phyloP scores from a whole-genome alignment of 257 asterid species.

The Solanum chmielewskii region DNA sequence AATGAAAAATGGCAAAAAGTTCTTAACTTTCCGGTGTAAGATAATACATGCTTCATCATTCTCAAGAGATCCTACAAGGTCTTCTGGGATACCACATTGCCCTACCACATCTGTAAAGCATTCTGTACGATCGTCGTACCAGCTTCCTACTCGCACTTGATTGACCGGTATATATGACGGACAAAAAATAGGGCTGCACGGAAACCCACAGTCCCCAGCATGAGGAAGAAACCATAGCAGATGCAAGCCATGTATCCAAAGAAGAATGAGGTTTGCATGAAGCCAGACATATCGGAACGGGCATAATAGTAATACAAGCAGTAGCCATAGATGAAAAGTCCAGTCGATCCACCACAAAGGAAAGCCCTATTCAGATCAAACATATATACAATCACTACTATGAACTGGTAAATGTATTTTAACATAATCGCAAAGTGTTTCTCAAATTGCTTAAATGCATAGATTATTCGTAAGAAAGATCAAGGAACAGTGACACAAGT shows the following conservation, averaged over 20 bases:
- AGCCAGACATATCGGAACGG: conserved; percentile 22
- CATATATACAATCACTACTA: not conserved
- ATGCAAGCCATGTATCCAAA: conserved; percentile 24
- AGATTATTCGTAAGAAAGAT: not conserved
- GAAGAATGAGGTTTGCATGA: conserved; percentile 25
- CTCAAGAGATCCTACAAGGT: not conserved
- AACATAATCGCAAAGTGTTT: not conserved
- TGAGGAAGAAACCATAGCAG: conserved; percentile 24
- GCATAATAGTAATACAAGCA: conserved; percentile 21
- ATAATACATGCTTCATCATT: not conserved
- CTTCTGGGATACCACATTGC: not conserved
- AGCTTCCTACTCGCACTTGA: conserved; percentile 17
- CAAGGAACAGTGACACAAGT: not conserved
- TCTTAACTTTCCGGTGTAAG: not conserved
- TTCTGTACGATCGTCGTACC: not conserved
- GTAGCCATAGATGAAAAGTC: conserved; percentile 18
- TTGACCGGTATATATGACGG: conserved; percentile 23
- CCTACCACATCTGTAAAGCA: not conserved
- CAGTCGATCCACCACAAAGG: conserved; percentile 26
- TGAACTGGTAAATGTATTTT: not conserved
- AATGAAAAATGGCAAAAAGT: not conserved
- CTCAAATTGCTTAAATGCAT: not conserved
- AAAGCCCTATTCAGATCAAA: conserved; percentile 4
- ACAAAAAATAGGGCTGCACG: conserved; percentile 19
- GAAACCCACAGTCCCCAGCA: conserved; percentile 25